These are phyloP conservation scores for Hypoxylon sp. DNA, from an alignment of 2,329 filamentous ascomycete species.

Conservation along the genomic window DNA sequence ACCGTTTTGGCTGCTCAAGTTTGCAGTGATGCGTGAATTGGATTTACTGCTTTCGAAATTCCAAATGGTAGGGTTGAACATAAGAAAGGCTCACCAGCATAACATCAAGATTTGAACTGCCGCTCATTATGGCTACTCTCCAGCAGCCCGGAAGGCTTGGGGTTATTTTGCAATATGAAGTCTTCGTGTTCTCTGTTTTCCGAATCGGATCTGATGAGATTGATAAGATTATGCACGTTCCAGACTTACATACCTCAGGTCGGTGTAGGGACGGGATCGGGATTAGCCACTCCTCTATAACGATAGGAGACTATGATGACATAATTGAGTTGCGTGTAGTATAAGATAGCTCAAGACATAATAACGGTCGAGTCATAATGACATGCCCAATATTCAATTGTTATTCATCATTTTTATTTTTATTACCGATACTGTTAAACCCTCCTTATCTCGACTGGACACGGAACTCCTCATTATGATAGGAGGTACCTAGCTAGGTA, in stretches of 20 bases:
- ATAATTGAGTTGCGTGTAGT: constrained; percentile 8
- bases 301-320: constrained; percentile 30
- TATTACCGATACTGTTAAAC: no score
- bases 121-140: constrained; percentile 45
- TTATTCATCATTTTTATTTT: neutral
- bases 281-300: constrained; percentile 12
- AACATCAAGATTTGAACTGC: constrained; percentile 48
- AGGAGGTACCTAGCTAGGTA: no score
- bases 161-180: constrained; percentile 9
- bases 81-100: constrained; percentile 48
- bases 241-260: neutral
- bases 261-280: neutral
- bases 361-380: neutral
- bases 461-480: neutral
- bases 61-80: neutral
- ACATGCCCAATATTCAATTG: neutral
- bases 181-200: constrained; percentile 7
- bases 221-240: constrained; percentile 43
- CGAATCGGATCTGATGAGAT: constrained; percentile 35
- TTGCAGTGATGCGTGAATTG: neutral
- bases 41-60: neutral
- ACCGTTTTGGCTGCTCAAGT: constrained; percentile 3
- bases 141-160: constrained; percentile 12
- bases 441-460: neutral
- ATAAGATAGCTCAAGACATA: neutral